Evolutionary conservation across 805 yeast genomes (phyloP).

Genomic region (Cyberlindnera sargentensis): DNA sequence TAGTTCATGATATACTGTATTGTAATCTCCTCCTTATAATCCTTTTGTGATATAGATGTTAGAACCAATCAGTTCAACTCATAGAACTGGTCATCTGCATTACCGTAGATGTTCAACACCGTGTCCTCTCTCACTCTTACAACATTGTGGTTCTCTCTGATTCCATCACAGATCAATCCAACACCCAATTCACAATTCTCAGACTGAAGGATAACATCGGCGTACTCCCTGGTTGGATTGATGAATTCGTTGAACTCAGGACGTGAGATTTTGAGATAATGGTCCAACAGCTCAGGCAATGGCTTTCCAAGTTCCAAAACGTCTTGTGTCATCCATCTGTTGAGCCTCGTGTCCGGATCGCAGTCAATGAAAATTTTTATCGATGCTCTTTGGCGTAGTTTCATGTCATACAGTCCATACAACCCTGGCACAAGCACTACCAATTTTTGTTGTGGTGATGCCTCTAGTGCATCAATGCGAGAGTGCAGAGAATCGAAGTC

Average conservation of each 20-base stretch:
- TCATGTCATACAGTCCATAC: conserved; percentile 66
- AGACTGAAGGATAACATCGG: conserved; percentile 69
- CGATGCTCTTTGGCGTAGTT: conserved; percentile 47
- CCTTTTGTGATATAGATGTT: too few species aligned
- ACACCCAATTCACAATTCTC: conserved; percentile 60
- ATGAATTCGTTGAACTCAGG: conserved; percentile 64
- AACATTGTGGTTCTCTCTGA: conserved; percentile 19
- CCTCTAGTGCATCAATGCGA: conserved; percentile 6
- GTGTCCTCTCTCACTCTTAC: conserved; percentile 1
- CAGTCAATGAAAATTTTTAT: conserved; percentile 73
- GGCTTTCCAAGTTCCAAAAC: conserved; percentile 20
- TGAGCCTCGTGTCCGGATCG: conserved; percentile 77
- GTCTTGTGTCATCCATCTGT: conserved; percentile 56
- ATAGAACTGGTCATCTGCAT: conserved; percentile 35
- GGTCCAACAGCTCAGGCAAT: conserved; percentile 27
- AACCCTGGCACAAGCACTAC: conserved; percentile 62
- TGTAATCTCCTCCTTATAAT: too few species aligned
- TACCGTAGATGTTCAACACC: conserved; percentile 27
- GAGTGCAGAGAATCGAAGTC: conserved; percentile 26
- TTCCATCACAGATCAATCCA: conserved; percentile 56
- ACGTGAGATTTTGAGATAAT: conserved; percentile 50
- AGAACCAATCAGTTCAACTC: conserved; percentile 19
- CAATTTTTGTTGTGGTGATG: conserved; percentile 15
- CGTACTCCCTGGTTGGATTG: conserved; percentile 59
- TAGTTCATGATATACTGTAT: conserved; percentile 7